A percentile compares a stretch with the other conserved stretches of the same genome.
Conservation (phyloP, 306 rosid species). For the Castanospermum australe region DNA sequence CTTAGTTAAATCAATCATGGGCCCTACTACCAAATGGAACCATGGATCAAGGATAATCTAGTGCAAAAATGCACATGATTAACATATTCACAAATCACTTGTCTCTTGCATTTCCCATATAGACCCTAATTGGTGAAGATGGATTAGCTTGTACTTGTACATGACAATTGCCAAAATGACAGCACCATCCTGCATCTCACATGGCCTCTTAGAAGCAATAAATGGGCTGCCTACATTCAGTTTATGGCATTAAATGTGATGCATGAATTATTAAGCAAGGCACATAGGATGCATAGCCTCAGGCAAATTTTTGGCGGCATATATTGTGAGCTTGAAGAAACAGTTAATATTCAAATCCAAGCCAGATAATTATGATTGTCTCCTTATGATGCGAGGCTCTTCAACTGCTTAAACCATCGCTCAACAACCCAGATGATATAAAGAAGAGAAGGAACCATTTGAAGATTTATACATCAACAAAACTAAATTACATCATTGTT, state of each 20-base stretch:
- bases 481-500: not conserved
- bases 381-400: not conserved
- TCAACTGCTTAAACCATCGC: conserved; percentile 7
- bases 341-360: not conserved
- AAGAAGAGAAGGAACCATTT: not conserved
- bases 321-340: not conserved
- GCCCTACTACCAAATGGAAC: not conserved
- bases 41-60: not conserved
- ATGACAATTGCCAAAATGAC: not conserved
- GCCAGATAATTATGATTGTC: not conserved
- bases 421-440: not conserved
- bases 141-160: not conserved
- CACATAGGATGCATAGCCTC: not conserved
- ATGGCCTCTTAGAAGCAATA: not conserved
- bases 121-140: not conserved
- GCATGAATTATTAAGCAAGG: not conserved
- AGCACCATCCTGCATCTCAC: not conserved
- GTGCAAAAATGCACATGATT: not conserved
- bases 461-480: not conserved
- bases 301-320: not conserved
- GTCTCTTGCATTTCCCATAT: not conserved
- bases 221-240: not conserved
- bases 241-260: not conserved
- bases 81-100: not conserved
- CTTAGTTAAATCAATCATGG: not conserved